Evolutionary conservation across 805 yeast genomes (phyloP).

Genomic region (Wickerhamiella kurtzmanii): DNA sequence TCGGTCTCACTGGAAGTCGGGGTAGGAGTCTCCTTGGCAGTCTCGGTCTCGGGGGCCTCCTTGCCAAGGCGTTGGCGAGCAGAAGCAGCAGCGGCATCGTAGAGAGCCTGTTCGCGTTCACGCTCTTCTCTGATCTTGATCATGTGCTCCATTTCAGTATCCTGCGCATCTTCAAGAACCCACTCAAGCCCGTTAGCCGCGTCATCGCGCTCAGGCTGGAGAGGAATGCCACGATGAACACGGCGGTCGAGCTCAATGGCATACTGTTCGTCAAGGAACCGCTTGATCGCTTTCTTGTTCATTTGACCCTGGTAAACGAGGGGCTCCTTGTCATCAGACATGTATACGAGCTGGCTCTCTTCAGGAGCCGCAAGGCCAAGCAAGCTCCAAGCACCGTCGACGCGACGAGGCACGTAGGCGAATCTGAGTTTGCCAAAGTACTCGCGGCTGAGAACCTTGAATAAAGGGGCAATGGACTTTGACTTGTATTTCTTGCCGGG

Average conservation of each 20-base stretch:
- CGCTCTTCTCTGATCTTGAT: slow-evolving; percentile 5
- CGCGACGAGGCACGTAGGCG: slow-evolving; percentile 20
- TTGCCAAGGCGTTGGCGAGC: slow-evolving; percentile 14
- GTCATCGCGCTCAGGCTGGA: slow-evolving; percentile 7
- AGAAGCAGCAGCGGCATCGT: slow-evolving; percentile 6
- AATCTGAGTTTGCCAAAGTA: slow-evolving; percentile 22
- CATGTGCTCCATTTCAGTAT: slow-evolving; percentile 16
- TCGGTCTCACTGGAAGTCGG: slow-evolving; percentile 3
- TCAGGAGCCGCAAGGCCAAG: slow-evolving; percentile 17
- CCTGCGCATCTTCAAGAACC: slow-evolving; percentile 18
- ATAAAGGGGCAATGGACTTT: slow-evolving; percentile 20
- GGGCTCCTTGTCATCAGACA: slow-evolving; percentile 18
- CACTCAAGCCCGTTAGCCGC: slow-evolving; percentile 20
- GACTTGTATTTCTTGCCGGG: slow-evolving; percentile 20
- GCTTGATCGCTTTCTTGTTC: slow-evolving; percentile 17
- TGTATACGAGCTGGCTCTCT: slow-evolving; percentile 18
- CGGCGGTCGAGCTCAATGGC: slow-evolving; percentile 18
- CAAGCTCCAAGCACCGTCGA: slow-evolving; percentile 19
- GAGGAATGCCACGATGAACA: slow-evolving; percentile 3
- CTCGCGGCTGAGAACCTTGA: slow-evolving; percentile 23
- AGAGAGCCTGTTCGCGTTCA: slow-evolving; percentile 4
- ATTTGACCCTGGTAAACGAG: slow-evolving; percentile 22
- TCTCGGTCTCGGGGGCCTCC: slow-evolving; percentile 5
- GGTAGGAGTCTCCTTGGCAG: slow-evolving; percentile 4
- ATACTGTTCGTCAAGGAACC: slow-evolving; percentile 21